A percentile compares a stretch with the other conserved stretches of the same genome.
Conservation (phyloP, 352 stramenopile species). For the Thraustochytrium striatum region DNA sequence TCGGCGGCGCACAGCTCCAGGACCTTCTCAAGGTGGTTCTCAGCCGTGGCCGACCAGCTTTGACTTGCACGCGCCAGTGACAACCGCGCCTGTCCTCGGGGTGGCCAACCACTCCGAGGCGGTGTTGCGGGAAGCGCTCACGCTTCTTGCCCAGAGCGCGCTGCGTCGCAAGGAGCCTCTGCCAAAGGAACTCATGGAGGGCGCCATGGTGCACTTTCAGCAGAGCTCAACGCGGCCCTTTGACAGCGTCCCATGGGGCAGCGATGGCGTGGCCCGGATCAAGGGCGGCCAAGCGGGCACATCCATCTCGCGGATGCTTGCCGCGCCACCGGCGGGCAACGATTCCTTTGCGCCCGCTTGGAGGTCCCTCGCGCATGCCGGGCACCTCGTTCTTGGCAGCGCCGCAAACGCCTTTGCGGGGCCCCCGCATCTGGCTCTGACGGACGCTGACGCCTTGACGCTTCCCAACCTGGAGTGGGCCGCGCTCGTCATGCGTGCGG, state of each 20-base stretch:
- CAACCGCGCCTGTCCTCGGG: too few species aligned
- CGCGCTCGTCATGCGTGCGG: not conserved
- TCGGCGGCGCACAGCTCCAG: too few species aligned
- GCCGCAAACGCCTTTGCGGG: slow-evolving; percentile 21
- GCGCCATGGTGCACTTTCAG: not conserved
- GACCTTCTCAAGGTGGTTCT: too few species aligned
- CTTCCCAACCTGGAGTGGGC: slow-evolving; percentile 49
- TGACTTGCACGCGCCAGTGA: too few species aligned
- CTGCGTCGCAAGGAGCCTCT: too few species aligned
- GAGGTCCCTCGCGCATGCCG: not conserved
- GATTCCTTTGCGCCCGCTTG: not conserved
- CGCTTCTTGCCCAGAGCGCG: too few species aligned
- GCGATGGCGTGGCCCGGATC: not conserved
- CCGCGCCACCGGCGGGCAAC: not conserved
- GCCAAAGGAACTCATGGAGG: not conserved
- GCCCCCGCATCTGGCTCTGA: not conserved
- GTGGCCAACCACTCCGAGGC: too few species aligned
- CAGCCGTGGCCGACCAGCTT: too few species aligned
- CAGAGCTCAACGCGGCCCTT: not conserved
- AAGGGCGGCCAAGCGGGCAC: not conserved
- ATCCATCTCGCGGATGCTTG: not conserved
- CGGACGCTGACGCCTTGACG: slow-evolving; percentile 41
- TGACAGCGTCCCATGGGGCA: not conserved
- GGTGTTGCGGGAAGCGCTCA: too few species aligned
- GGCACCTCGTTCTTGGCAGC: not conserved